Evolutionary conservation across 495 filamentous ascomycete species (phyloP).

Genomic region (Neurospora hispaniola): DNA sequence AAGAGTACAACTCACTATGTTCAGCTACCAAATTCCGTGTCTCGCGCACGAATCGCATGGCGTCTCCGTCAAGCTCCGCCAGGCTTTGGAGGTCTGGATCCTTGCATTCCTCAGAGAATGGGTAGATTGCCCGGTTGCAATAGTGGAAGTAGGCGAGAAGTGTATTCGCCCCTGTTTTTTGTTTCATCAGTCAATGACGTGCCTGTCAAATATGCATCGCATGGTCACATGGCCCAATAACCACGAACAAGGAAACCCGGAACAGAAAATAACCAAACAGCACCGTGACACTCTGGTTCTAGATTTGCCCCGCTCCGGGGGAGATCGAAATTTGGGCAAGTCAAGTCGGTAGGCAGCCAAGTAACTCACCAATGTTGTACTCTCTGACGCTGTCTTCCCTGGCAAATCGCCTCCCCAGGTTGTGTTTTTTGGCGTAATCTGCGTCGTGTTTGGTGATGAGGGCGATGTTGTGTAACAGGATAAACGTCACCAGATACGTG

Average conservation of each 20-base stretch:
- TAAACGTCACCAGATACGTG: constrained; percentile 47
- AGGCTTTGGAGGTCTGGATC: constrained; percentile 35
- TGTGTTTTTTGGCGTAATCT: constrained; percentile 43
- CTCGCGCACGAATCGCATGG: constrained; percentile 27
- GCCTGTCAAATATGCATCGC: not conserved
- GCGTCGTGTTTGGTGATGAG: constrained; percentile 47
- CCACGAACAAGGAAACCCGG: not conserved
- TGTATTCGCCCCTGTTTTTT: constrained; percentile 41
- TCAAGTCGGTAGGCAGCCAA: not conserved
- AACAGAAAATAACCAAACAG: not conserved
- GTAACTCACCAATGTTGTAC: constrained; percentile 37
- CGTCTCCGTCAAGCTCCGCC: constrained; percentile 32
- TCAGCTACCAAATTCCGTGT: constrained; percentile 26
- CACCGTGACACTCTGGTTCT: not conserved
- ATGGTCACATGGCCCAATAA: not conserved
- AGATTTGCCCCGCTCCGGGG: not conserved
- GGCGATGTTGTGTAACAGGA: constrained; percentile 48
- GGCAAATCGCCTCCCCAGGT: constrained; percentile 40
- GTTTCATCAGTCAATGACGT: constrained; percentile 3
- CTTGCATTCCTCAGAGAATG: constrained; percentile 39
- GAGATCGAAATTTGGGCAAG: not conserved
- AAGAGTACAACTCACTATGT: constrained; percentile 28
- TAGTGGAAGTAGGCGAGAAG: constrained; percentile 50
- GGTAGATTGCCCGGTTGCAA: constrained; percentile 44
- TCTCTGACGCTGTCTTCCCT: constrained; percentile 40